These are phyloP conservation scores for Saccharomycopsis fermentans DNA, from an alignment of 805 yeast species.

Conservation along the genomic window DNA sequence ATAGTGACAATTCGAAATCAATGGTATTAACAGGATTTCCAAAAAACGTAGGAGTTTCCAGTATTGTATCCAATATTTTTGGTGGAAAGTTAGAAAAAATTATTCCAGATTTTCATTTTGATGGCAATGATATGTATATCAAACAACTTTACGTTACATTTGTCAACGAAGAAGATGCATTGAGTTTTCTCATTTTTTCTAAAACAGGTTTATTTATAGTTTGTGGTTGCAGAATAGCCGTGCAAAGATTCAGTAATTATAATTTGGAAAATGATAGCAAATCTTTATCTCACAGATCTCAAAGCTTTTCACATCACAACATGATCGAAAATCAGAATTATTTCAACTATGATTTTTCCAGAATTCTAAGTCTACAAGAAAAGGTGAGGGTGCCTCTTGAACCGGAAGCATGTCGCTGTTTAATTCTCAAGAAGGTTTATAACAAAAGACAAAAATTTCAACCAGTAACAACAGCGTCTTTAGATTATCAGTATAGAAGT, in stretches of 20 bases:
- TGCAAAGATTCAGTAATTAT: slow-evolving; percentile 25
- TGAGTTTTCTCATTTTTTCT: slow-evolving; percentile 40
- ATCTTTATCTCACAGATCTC: not conserved
- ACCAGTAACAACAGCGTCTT: not conserved
- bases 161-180: slow-evolving; percentile 42
- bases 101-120: slow-evolving; percentile 16
- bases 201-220: slow-evolving; percentile 44
- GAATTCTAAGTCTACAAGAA: not conserved
- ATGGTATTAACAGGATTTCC: slow-evolving; percentile 34
- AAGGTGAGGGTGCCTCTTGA: not conserved
- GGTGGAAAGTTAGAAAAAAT: slow-evolving; percentile 65
- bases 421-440: slow-evolving; percentile 34
- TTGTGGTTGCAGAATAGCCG: slow-evolving; percentile 37
- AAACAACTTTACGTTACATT: slow-evolving; percentile 35
- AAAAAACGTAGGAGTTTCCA: slow-evolving; percentile 33
- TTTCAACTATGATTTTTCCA: not conserved
- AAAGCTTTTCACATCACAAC: slow-evolving; percentile 28
- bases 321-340: not conserved
- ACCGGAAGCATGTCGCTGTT: slow-evolving; percentile 40
- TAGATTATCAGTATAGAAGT: slow-evolving; percentile 1
- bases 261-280: not conserved
- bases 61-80: slow-evolving; percentile 43
- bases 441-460: slow-evolving; percentile 1
- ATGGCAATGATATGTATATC: slow-evolving; percentile 21
- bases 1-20: slow-evolving; percentile 8